Evolutionary conservation across 192 early-diverging fungal genomes (phyloP).

Genomic region (Coemansia brasiliensis): DNA sequence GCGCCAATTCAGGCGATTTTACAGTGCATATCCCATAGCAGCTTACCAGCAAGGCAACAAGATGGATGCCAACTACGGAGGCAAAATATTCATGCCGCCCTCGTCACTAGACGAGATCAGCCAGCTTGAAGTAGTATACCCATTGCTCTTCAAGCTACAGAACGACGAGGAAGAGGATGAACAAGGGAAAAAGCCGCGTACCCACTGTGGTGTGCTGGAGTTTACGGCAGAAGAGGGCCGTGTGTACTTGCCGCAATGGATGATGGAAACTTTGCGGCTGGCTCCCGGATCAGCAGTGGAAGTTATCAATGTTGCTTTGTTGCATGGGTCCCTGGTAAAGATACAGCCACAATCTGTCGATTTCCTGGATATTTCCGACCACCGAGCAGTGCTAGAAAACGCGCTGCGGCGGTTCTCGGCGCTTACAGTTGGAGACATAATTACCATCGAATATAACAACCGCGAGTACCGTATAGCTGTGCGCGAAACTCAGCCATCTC

Average conservation of each 20-base stretch:
- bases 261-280: conserved; percentile 87
- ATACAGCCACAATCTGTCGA: conserved; percentile 96
- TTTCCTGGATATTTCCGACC: conserved; percentile 96
- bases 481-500: conserved; percentile 81
- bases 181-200: conserved; percentile 32
- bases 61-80: conserved; percentile 46
- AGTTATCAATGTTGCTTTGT: conserved; percentile 75
- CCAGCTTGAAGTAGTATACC: conserved; percentile 83
- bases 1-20: conserved; percentile 34
- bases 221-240: conserved; percentile 97
- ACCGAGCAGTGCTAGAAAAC: conserved; percentile 95
- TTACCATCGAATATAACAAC: conserved; percentile 90
- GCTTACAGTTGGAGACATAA: conserved; percentile 87
- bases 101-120: conserved; percentile 59
- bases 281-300: conserved; percentile 76
- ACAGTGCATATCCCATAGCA: conserved; percentile 48
- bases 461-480: conserved; percentile 86
- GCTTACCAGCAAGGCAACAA: conserved; percentile 36
- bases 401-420: conserved; percentile 89
- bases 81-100: conserved; percentile 54
- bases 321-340: conserved; percentile 86
- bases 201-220: conserved; percentile 97
- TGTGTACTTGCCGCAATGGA: conserved; percentile 96
- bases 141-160: conserved; percentile 86
- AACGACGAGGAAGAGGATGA: conserved; percentile 54